Base-by-base conservation (phyloP, 2,329 filamentous ascomycete genomes). In the Fusarium solani-melongenae region DNA sequence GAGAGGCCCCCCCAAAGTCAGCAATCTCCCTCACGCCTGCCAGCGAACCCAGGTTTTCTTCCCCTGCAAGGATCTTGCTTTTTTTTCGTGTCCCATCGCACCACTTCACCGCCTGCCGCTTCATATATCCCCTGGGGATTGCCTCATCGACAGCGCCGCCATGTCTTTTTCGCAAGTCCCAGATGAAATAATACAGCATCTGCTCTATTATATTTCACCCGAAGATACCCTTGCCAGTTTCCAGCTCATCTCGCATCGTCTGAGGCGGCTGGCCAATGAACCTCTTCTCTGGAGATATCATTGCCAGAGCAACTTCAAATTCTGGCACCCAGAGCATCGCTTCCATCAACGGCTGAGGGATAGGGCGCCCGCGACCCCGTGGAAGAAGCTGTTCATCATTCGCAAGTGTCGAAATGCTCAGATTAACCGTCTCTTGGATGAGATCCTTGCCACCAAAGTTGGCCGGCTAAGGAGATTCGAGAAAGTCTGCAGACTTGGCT, bases 121-220 rank as follows among this genome's bases (percentile, higher is more conserved):
- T 17, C 33, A n/a, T 58, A 38, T 58, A 38, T 29, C 20, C 33
- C 53, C 53, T 27, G 15, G 55, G 67, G 62, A 57, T 57, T 62
- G 65, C 71, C 58, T 74, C 58, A 64, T 46, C 36, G 22, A 20
- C 22, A 65, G 67, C 71, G 66, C 66, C 71, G 77, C 62, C 72
- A 82, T 83, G 80, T 82, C 82, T 39, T 77, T 89, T 64, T 80
- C 84, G 41, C 75, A 80, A 62, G 86, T 96, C 38, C 95, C 95
- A 44, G 93, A 96, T 82, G 96, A 99, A 85, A 89, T 98, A 71
- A 87, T 98, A 77, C 91, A 94, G 79, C 88, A 92, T 62, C 93
- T 98, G 74, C 87, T 98, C 74, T 86, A 88, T 71, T 91, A 91
- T 79, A 81, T 83, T 79, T 90, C 82, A 78, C 92, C 88, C 74